Evolutionary conservation across 768 basidiomycete genomes (phyloP).

Genomic region (Amanita subjunquillea): DNA sequence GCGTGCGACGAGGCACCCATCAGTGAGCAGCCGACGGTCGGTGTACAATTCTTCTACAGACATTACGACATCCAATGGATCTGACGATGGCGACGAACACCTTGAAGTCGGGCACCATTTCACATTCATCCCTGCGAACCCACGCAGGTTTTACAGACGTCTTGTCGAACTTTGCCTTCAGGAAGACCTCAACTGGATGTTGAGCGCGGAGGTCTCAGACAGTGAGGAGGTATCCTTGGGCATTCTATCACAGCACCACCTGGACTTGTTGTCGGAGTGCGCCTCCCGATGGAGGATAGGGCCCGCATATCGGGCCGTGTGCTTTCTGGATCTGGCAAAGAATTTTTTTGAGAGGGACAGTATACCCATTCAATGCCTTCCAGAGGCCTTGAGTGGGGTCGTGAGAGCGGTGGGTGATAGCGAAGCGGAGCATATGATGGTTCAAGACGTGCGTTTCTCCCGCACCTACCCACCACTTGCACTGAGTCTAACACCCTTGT

Average conservation of each 20-base stretch:
- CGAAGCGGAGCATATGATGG: slow-evolving; percentile 68
- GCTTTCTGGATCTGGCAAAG: slow-evolving; percentile 80
- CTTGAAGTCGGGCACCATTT: slow-evolving; percentile 68
- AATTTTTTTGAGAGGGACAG: slow-evolving; percentile 82
- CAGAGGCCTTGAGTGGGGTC: slow-evolving; percentile 75
- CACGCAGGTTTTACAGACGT: slow-evolving; percentile 75
- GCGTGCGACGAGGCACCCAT: slow-evolving; percentile 35
- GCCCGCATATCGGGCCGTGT: slow-evolving; percentile 63
- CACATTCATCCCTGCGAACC: slow-evolving; percentile 86
- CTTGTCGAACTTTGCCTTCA: slow-evolving; percentile 77
- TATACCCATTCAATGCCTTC: slow-evolving; percentile 91
- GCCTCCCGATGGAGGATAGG: slow-evolving; percentile 85
- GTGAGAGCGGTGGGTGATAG: slow-evolving; percentile 61
- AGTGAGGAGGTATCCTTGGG: slow-evolving; percentile 93
- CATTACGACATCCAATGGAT: slow-evolving; percentile 17
- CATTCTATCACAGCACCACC: slow-evolving; percentile 71
- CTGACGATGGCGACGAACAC: slow-evolving; percentile 49
- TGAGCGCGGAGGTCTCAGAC: slow-evolving; percentile 83
- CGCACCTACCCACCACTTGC: slow-evolving; percentile 5
- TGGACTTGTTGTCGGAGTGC: slow-evolving; percentile 81
- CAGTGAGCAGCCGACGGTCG: slow-evolving; percentile 62
- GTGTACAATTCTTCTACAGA: slow-evolving; percentile 21
- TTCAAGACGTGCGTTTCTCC: slow-evolving; percentile 59
- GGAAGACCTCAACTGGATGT: slow-evolving; percentile 82
- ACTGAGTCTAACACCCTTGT: slow-evolving; percentile 5